Percentiles rank a stretch among this genome's conserved stretches.
Evolutionary conservation across 345 rosid genomes (phyloP).

Genomic region (Punica granatum): DNA sequence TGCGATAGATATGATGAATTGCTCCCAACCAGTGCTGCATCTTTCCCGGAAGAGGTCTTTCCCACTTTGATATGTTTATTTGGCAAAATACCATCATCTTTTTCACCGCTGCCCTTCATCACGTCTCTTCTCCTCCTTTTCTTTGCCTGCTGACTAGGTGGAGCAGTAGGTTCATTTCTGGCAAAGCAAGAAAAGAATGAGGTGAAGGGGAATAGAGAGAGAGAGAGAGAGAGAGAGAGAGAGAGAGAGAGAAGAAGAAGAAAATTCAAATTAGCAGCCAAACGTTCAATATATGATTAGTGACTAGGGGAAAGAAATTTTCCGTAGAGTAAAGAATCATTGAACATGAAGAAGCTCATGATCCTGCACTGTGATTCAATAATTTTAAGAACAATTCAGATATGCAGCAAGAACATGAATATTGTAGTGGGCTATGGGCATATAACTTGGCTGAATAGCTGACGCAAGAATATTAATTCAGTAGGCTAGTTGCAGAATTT

Average conservation of each 20-base stretch:
- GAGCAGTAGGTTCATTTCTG: conserved; percentile 51
- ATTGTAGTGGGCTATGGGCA: background rate
- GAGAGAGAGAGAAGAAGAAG: background rate
- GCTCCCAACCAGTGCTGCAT: conserved; percentile 25
- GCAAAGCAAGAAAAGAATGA: conserved; percentile 14
- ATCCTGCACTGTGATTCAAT: background rate
- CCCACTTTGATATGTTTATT: conserved; percentile 50
- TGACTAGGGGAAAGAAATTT: background rate
- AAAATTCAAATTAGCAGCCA: background rate
- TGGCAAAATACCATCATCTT: conserved; percentile 33
- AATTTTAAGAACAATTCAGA: background rate
- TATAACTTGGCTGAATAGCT: background rate
- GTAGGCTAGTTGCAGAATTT: background rate
- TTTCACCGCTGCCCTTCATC: conserved; percentile 37
- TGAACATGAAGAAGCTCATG: background rate
- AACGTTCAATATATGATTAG: too few relatives aligned
- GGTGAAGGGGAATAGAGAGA: conserved; percentile 9
- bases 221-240: background rate
- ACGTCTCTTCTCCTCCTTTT: conserved; percentile 79
- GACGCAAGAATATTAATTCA: background rate
- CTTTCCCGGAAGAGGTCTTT: conserved; percentile 36
- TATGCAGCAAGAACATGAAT: background rate
- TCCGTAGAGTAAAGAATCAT: background rate
- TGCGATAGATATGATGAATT: conserved; percentile 23
- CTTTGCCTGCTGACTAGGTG: conserved; percentile 55